Conservation (phyloP, 1,284 basidiomycete species). For the Agaricales sp. region DNA sequence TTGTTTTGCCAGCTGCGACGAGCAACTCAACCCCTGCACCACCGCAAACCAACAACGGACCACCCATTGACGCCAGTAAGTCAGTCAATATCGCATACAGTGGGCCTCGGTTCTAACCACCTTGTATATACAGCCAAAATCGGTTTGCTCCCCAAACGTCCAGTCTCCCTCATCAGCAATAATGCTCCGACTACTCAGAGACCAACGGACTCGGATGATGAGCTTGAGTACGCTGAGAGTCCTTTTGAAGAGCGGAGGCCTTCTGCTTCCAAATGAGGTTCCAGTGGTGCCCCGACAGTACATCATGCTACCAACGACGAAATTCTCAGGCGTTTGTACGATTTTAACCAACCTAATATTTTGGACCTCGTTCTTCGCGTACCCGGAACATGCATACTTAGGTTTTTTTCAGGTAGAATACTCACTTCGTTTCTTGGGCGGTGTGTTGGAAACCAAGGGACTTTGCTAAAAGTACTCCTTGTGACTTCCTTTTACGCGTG, state of each 20-base stretch:
- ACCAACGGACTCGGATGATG: constrained; percentile 1
- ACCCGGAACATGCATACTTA: not conserved
- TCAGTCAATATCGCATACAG: not conserved
- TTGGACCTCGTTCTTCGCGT: no score
- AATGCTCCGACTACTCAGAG: not conserved
- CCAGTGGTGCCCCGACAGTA: no score
- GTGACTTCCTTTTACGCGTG: no score
- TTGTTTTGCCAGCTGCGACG: not conserved
- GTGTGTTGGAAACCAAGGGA: no score
- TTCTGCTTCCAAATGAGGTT: no score
- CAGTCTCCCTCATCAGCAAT: not conserved
- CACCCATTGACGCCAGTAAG: not conserved
- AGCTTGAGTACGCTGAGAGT: constrained; percentile 2
- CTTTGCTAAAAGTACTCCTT: no score
- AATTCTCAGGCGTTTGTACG: no score
- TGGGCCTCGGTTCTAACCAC: not conserved
- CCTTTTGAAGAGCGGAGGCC: not conserved
- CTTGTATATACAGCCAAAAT: not conserved
- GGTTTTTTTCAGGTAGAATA: not conserved
- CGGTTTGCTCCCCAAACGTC: not conserved
- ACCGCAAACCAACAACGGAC: not conserved
- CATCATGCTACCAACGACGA: no score
- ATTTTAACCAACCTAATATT: no score
- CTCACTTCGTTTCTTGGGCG: not conserved
- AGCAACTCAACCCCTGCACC: not conserved